Evolutionary conservation across 2,329 filamentous ascomycete species (phyloP).

Genomic region (Epichloe coenophiala): DNA sequence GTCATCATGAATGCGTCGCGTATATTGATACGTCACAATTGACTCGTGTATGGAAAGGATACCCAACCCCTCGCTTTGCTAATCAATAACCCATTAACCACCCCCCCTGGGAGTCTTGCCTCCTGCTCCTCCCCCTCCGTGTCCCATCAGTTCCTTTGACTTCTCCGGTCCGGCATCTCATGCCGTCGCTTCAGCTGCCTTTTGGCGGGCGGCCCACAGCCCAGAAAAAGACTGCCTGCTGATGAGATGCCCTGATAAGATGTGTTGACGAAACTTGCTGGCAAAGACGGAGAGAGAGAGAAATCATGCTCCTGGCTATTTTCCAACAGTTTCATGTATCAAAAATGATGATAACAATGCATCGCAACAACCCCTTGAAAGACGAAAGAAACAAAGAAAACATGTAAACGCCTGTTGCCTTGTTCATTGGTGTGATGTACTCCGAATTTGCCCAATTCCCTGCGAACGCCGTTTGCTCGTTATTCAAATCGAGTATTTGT

Average conservation of each 20-base stretch:
- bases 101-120: no score
- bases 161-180: no score
- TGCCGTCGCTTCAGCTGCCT: no score
- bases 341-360: not conserved
- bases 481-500: not conserved
- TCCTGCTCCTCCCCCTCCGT: no score
- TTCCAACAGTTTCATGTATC: not conserved
- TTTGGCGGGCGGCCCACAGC: no score
- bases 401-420: not conserved
- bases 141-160: no score
- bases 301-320: not conserved
- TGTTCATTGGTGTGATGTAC: not conserved
- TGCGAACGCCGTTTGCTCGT: not conserved
- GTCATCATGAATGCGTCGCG: not conserved
- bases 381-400: not conserved
- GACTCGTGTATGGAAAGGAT: not conserved
- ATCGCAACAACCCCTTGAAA: not conserved
- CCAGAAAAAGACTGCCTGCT: no score
- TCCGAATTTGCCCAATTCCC: not conserved
- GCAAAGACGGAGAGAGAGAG: not conserved
- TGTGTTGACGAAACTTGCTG: no score
- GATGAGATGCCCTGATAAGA: no score
- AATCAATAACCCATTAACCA: no score
- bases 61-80: no score
- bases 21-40: not conserved